phyloP scores from a whole-genome alignment of 1,284 basidiomycete genomes.

The Fomitiporia mediterranea region DNA sequence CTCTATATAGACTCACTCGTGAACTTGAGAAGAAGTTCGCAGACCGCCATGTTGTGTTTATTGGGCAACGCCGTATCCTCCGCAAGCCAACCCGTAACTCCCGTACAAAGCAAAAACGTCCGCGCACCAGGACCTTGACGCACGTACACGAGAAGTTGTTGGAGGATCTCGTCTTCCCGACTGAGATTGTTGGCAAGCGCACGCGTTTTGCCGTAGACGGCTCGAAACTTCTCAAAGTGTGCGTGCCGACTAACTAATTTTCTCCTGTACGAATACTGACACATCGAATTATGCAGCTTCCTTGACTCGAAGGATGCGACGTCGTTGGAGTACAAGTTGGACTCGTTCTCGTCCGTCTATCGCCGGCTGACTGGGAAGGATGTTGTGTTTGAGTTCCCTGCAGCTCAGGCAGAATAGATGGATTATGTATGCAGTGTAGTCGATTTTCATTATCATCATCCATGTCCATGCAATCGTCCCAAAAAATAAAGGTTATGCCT shows the following conservation, averaged over 20 bases:
- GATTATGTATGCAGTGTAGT: slow-evolving; percentile 8
- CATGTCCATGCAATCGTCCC: slow-evolving; percentile 4
- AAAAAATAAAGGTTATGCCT: slow-evolving; percentile 18
- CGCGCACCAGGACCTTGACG: slow-evolving; percentile 95
- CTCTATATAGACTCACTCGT: slow-evolving; percentile 75
- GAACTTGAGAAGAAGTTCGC: slow-evolving; percentile 99
- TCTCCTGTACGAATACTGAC: slow-evolving; percentile 17
- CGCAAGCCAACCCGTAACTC: slow-evolving; percentile 95
- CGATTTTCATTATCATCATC: neutral
- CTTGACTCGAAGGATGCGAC: slow-evolving; percentile 98
- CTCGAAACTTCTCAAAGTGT: slow-evolving; percentile 93
- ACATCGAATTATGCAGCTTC: slow-evolving; percentile 53
- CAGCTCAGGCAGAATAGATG: slow-evolving; percentile 58
- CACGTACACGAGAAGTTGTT: slow-evolving; percentile 97
- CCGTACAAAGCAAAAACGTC: slow-evolving; percentile 93
- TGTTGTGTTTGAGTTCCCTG: slow-evolving; percentile 86
- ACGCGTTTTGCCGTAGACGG: slow-evolving; percentile 89
- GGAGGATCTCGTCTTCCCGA: slow-evolving; percentile 98
- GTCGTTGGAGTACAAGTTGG: slow-evolving; percentile 99
- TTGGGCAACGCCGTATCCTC: slow-evolving; percentile 98
- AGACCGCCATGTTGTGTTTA: slow-evolving; percentile 97
- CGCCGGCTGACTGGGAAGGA: slow-evolving; percentile 93
- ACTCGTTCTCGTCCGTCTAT: slow-evolving; percentile 94
- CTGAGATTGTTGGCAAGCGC: slow-evolving; percentile 98
- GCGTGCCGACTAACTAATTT: slow-evolving; percentile 37